phyloP scores from a whole-genome alignment of 1,284 basidiomycete species.

The Leccinum fallax region DNA sequence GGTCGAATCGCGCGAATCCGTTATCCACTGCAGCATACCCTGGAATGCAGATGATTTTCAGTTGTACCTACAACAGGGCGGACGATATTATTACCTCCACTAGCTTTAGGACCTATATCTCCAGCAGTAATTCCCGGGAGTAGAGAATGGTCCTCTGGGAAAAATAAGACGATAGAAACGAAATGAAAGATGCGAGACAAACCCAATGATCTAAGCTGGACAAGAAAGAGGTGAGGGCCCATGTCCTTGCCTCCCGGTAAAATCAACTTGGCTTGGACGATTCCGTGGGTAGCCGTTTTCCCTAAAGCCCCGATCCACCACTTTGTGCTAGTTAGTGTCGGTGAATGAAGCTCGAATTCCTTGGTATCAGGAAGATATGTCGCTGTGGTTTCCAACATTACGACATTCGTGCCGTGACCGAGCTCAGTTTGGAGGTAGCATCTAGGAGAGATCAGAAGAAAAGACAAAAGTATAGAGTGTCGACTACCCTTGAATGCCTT shows the following conservation, averaged over 20 bases:
- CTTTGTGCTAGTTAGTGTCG: conserved; percentile 75
- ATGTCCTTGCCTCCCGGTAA: conserved; percentile 62
- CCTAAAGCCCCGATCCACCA: conserved; percentile 84
- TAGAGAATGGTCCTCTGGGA: conserved; percentile 56
- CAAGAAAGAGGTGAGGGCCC: conserved; percentile 80
- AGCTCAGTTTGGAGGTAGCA: conserved; percentile 77
- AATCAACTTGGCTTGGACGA: conserved; percentile 77
- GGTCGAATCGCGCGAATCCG: conserved; percentile 71
- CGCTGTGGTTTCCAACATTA: conserved; percentile 74
- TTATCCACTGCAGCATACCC: conserved; percentile 67
- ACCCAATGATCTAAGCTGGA: conserved; percentile 67
- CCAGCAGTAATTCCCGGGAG: conserved; percentile 72
- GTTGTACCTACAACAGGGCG: background rate
- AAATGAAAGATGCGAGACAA: background rate
- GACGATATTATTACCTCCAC: conserved; percentile 41
- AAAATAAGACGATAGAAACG: conserved; percentile 6
- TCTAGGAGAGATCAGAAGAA: conserved; percentile 17
- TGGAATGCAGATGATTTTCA: conserved; percentile 21
- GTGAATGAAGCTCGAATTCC: conserved; percentile 79
- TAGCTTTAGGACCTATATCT: conserved; percentile 54
- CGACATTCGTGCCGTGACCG: conserved; percentile 77
- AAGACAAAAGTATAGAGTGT: background rate
- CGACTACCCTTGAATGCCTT: conserved; percentile 60
- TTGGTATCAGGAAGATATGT: conserved; percentile 69
- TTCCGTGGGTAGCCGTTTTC: conserved; percentile 75